Evolutionary conservation across 2,329 filamentous ascomycete species (phyloP), one percentile per base, ranked within the genome.

Genomic region (Trichoderma harzianum): DNA sequence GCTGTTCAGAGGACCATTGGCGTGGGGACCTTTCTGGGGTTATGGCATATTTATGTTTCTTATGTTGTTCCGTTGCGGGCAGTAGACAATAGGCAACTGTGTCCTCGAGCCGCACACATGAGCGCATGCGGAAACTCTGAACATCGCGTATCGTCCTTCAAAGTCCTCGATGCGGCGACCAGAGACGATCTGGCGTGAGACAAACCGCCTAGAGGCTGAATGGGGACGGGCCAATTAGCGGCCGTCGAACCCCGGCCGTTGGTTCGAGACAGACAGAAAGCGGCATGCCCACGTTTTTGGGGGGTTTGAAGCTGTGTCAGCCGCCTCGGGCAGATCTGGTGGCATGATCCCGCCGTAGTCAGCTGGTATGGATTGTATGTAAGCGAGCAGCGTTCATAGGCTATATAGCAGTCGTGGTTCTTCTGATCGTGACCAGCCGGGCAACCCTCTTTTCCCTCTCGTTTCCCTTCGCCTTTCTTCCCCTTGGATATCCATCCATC

Each of bases 221-320:
- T 21, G 53, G 36, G 55, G 65, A 26, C 55, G 65, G 30, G 65
- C 66, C 66, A 69, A 69, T 69, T 24, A 62, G 39, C 57, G 66
- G 55, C 28, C 34, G 24, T 26, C 36, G 24, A 21, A 69, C 55
- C 66, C 66, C 28, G 55, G 57, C 53, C 30, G 10, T 28, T 51
- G n/a, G 39, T 47, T 26, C 43, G 43, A 60, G 57, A 62, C n/a
- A 61, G 28, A 51, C 39, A 62, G 39, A 61, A 47, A 28, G 43
- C 63, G 63, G 62, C 30, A 18, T 55, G 39, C 32, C 21, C 30
- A 39, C 47, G 63, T 32, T 26, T 34, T 61, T 12, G 66, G 66
- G 36, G 39, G 53, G 21, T 53, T 43, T 47, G 24, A 11, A 69
- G 36, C n/a, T 51, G 43, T 51, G 43, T 51, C 43, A 51, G 43